Base-by-base conservation (phyloP, 2,329 filamentous ascomycete genomes). In the Mollisiaceae sp. region DNA sequence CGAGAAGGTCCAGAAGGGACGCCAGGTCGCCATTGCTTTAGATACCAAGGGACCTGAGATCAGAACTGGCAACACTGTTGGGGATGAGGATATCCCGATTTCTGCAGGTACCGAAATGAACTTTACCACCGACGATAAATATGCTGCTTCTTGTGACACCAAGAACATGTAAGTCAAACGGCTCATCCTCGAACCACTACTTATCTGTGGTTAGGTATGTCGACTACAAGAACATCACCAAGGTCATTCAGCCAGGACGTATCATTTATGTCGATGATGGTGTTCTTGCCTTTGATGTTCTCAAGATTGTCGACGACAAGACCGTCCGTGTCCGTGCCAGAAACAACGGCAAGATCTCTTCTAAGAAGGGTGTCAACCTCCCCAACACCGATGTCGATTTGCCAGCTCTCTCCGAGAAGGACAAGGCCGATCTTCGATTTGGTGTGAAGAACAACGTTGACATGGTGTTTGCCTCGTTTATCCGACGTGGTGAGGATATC, bases 211-310 rank as follows among this genome's bases (percentile, higher is more conserved):
- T 27, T 69, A 94, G 92, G 89, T 97, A 93, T 77, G 91, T 98
- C 77, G 94, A 98, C 85, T 98, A 99, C 87, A 96, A 97, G 89
- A 99, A 99, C 86, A 98, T 99, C 82, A 97, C 94, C 82, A 97
- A 96, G 84, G 95, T 99, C 75, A 98, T 99, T 77, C 82, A 91
- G 78, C 84, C 87, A 66, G 95, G 94, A 77, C 94, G 95, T 76
- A 90, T 91, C 80, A 96, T 99, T 85, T 99, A 97, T 82, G 95
- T 99, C 75, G 95, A 99, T 77, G 95, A 99, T 77, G 95, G 95
- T 81, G 94, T 99, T 72, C 90, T 98, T 74, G 96, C 94, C 32
- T 98, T 99, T 75, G 91, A 97, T 78, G 95, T 99, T 69, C 80
- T 97, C 73, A 87, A 92, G 78, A 85, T 99, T 74, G 86, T 91